Evolutionary conservation across 352 stramenopile species (phyloP), one percentile per base, ranked within the genome.

Genomic region (Phytopythium sindhum): DNA sequence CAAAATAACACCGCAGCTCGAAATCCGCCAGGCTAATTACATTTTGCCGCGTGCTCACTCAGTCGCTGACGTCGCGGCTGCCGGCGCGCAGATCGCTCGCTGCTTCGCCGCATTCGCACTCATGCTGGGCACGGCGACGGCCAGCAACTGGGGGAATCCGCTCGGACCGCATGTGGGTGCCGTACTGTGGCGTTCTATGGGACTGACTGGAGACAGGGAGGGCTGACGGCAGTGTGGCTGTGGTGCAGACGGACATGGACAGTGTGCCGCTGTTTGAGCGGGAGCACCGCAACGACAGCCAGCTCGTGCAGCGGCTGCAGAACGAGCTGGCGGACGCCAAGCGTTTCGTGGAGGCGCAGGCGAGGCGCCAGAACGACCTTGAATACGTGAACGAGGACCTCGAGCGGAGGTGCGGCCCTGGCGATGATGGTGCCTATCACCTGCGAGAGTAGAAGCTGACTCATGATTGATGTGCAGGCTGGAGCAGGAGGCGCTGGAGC

Each of bases 371-470:
- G 68, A 93, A 93, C 64, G 87, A 95, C 60, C 72, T 95, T 37
- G 87, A 93, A 60, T 93, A 93, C 55, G 85, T 95, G 60, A 93
- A 93, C 61, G 87, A 95, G 61, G 87, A 95, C 57, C 73, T 95
- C 41, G 87, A 95, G 62, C 81, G 85, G 17, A 75, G 87, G 70
- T 83, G 56, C 52, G 42, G 17, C 9, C n/a, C n/a, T n/a, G n/a
- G n/a, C n/a, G n/a, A n/a, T n/a, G n/a, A n/a, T n/a, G n/a, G n/a
- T n/a, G n/a, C n/a, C n/a, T n/a, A n/a, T n/a, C n/a, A n/a, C n/a
- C 35, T 48, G 26, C n/a, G 26, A 5, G 15, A 35, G 21, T n/a
- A 45, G 44, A 62, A 12, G 29, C 21, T 37, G 35, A 29, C 39
- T 19, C 57, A 44, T 28, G 39, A 17, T 26, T 57, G 50, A 29